Evolutionary conservation across 2,329 filamentous ascomycete genomes (phyloP).

Genomic region (Sarocladium oryzae): DNA sequence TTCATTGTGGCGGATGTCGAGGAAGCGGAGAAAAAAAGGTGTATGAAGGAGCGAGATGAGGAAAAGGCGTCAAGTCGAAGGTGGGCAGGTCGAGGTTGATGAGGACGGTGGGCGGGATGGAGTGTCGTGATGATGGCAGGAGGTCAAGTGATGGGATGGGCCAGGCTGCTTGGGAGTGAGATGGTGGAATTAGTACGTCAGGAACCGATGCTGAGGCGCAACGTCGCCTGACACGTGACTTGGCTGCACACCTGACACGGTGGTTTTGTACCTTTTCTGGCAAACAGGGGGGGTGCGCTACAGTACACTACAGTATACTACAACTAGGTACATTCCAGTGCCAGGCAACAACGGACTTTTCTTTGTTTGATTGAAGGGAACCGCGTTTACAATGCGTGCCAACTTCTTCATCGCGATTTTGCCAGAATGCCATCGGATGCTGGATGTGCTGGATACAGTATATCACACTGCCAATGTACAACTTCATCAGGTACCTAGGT

Average conservation of each 20-base stretch:
- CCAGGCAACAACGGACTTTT: background rate
- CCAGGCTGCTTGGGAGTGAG: constrained; percentile 8
- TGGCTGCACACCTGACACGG: background rate
- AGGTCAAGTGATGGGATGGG: constrained; percentile 10
- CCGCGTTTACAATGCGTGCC: too few relatives aligned
- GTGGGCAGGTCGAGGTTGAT: background rate
- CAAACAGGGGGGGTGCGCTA: too few relatives aligned
- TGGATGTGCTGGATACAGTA: too few relatives aligned
- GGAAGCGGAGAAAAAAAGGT: constrained; percentile 6
- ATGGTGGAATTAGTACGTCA: constrained; percentile 3
- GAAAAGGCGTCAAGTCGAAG: background rate
- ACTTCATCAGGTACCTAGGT: too few relatives aligned
- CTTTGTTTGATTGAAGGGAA: too few relatives aligned
- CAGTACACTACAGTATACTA: too few relatives aligned
- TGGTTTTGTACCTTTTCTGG: too few relatives aligned
- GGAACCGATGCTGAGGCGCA: constrained; percentile 5
- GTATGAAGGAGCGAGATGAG: constrained; percentile 8
- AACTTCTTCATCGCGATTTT: too few relatives aligned
- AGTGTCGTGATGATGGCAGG: constrained; percentile 12
- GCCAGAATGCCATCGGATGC: too few relatives aligned
- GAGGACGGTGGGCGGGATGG: constrained; percentile 7
- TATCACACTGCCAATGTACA: too few relatives aligned
- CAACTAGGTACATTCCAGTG: background rate
- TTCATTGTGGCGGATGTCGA: constrained; percentile 60
- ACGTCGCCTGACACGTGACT: constrained; percentile 6